Base-by-base conservation (phyloP, 2,329 filamentous ascomycete species). In the Orbilia javanica region DNA sequence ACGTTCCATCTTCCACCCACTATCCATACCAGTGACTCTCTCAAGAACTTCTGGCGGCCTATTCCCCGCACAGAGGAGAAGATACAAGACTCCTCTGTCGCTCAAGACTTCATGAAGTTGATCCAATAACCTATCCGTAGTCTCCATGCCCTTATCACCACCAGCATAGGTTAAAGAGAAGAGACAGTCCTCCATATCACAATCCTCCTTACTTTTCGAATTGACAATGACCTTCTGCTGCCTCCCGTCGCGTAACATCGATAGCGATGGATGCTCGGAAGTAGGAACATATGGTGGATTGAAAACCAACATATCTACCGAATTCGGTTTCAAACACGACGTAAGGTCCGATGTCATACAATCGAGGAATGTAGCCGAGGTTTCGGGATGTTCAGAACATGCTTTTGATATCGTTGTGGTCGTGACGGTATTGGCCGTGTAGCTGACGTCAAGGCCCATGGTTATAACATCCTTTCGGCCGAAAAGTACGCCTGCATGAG, bases 231-330 rank as follows among this genome's bases (percentile, higher is more conserved):
- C 81, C 80, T 62, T 81, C 69, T 27, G 80, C 80, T 1, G 82
- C 81, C 18, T 48, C 2, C 67, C 60, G 39, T 71, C 67, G 6
- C 69, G 75, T 15, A 76, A 46, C 0, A 57, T 64, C 1, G 74
- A 66, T 39, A 88, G 84, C 25, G 84, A 83, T 0, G 95, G 94
- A 75, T 96, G 85, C 46, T 90, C 88, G 27, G 91, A 88, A 1
- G 94, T 96, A 1, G 96, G 96, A 13, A 99, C 96, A 83, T 99
- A 99, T 0, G 96, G 96, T 66, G 96, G 96, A 83, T 99, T 99
- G 87, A 98, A 99, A 29, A 99, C 88, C 79, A 99, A 87, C 10
- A 99, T 88, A 83, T 99, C 96, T 4, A 97, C 88, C 44, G 85
- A 84, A 1, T 87, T 86, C 0, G 85, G 82, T 6, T 88, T 87